phyloP scores from a whole-genome alignment of 495 filamentous ascomycete species.

The Penicillium manginii region DNA sequence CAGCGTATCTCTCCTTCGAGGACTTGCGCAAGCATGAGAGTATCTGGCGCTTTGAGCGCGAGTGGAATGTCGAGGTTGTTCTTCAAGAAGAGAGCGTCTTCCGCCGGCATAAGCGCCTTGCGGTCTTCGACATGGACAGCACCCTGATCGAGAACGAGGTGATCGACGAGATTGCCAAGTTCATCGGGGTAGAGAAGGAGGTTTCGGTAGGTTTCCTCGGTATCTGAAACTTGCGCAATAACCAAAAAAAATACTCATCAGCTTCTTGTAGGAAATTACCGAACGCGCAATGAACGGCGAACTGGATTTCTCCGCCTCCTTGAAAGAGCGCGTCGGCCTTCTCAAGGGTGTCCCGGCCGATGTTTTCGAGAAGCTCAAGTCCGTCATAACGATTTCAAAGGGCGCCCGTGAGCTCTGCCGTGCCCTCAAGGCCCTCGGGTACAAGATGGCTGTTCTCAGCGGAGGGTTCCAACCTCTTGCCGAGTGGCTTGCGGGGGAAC shows the following conservation, averaged over 20 bases:
- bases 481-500: slow-evolving; percentile 74
- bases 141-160: slow-evolving; percentile 96
- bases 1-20: slow-evolving; percentile 66
- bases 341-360: slow-evolving; percentile 77
- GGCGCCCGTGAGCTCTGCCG: slow-evolving; percentile 75
- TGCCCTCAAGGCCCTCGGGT: slow-evolving; percentile 73
- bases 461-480: slow-evolving; percentile 92
- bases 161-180: slow-evolving; percentile 88
- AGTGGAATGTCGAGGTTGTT: slow-evolving; percentile 85
- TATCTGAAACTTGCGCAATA: not conserved
- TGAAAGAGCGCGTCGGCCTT: slow-evolving; percentile 76
- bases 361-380: slow-evolving; percentile 78
- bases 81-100: slow-evolving; percentile 73
- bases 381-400: slow-evolving; percentile 74
- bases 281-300: slow-evolving; percentile 94
- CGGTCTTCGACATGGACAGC: slow-evolving; percentile 97
- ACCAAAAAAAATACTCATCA: not conserved
- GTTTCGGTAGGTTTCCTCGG: slow-evolving; percentile 56
- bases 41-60: slow-evolving; percentile 78
- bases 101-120: slow-evolving; percentile 76
- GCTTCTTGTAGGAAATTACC: slow-evolving; percentile 67
- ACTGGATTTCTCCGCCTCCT: slow-evolving; percentile 84
- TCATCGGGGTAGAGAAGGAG: slow-evolving; percentile 70
- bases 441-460: slow-evolving; percentile 85
- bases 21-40: slow-evolving; percentile 78